phyloP scores from a whole-genome alignment of 805 yeast species.

The Ogataea nakhonphanomensis region DNA sequence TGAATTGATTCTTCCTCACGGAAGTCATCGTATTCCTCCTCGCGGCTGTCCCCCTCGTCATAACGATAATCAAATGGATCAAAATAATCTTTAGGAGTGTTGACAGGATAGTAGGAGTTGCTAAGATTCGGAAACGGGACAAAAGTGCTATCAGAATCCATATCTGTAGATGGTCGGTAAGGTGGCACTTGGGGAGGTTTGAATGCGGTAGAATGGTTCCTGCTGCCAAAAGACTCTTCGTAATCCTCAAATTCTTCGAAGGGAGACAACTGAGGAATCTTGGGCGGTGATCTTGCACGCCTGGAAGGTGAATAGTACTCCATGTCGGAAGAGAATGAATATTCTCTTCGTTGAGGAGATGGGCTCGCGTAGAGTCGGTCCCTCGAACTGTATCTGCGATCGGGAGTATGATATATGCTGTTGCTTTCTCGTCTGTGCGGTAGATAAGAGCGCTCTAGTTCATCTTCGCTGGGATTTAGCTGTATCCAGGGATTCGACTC shows the following conservation, averaged over 20 bases:
- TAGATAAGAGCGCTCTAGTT: conserved; percentile 8
- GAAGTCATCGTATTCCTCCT: conserved; percentile 12
- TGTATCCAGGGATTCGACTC: conserved; percentile 14
- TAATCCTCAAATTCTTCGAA: conserved; percentile 11
- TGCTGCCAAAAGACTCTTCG: not conserved
- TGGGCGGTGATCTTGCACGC: not conserved
- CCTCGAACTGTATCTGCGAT: conserved; percentile 5
- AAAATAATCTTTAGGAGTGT: conserved; percentile 27
- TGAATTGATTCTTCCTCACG: conserved; percentile 8
- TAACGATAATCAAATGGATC: conserved; percentile 30
- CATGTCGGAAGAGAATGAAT: conserved; percentile 23
- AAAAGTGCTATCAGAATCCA: conserved; percentile 26
- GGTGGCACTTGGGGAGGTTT: not conserved
- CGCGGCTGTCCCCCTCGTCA: conserved; percentile 23
- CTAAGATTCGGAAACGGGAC: conserved; percentile 34
- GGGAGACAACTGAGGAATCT: conserved; percentile 13
- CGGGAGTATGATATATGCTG: conserved; percentile 11
- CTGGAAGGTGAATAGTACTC: conserved; percentile 6
- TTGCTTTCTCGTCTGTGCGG: conserved; percentile 7
- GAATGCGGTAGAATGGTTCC: not conserved
- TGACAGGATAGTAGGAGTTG: conserved; percentile 34
- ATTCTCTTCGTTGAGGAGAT: conserved; percentile 18
- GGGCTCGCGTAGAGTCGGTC: conserved; percentile 20
- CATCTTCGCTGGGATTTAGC: conserved; percentile 3
- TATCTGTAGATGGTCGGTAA: conserved; percentile 11